Percentiles rank a stretch among this genome's conserved stretches.
phyloP scores from a whole-genome alignment of 441 rosid genomes.

The Pelargonium cotyledonis region DNA sequence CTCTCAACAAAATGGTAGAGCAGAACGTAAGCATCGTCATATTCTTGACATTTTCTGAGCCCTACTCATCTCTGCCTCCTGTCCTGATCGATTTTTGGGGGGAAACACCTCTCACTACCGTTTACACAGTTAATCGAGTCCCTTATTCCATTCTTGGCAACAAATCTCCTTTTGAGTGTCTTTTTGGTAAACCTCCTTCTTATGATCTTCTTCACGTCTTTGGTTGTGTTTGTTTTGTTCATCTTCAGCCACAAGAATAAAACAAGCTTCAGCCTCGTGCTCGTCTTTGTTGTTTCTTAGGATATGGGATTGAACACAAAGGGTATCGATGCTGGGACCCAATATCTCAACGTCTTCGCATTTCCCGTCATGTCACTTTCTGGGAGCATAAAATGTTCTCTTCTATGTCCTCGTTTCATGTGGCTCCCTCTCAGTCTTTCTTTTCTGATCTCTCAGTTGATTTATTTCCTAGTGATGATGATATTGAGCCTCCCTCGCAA shows the following conservation, averaged over 20 bases:
- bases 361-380: slow-evolving; percentile 1
- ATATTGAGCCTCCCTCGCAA: neutral
- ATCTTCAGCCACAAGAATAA: neutral
- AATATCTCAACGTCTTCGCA: neutral
- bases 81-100: slow-evolving; percentile 5
- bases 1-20: slow-evolving; percentile 21
- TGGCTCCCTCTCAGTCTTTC: neutral
- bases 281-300: neutral
- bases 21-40: slow-evolving; percentile 10
- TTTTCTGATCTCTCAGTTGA: neutral
- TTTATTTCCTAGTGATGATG: neutral
- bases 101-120: neutral
- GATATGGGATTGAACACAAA: slow-evolving; percentile 4
- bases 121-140: slow-evolving; percentile 1
- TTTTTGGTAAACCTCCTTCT: neutral
- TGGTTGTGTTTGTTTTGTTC: slow-evolving; percentile 3
- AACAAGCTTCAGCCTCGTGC: neutral
- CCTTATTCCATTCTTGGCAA: neutral
- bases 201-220: neutral
- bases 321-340: slow-evolving; percentile 2
- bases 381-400: slow-evolving; percentile 6
- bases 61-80: neutral
- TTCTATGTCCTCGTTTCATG: neutral
- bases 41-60: slow-evolving; percentile 7
- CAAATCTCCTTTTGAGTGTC: neutral